Conservation (phyloP, 148 eudicot genomes). For the Arctostaphylos glauca region DNA sequence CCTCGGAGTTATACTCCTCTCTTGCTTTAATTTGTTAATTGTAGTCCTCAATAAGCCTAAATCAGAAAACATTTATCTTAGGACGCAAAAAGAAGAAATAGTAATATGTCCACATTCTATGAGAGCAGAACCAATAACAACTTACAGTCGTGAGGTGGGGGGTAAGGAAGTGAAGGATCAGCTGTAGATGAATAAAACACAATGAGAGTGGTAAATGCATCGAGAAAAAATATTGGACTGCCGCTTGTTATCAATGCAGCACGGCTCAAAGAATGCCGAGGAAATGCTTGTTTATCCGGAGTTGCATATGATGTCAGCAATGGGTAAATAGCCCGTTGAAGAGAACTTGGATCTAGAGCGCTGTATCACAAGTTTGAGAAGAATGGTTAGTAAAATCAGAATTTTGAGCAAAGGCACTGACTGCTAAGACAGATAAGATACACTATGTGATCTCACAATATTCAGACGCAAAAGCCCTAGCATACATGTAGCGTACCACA, state of each 20-base stretch:
- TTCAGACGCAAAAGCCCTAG: not conserved
- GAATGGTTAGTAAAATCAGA: not conserved
- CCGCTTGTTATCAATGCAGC: slow-evolving; percentile 93
- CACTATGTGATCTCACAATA: not conserved
- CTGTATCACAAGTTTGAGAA: slow-evolving; percentile 53
- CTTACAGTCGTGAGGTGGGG: slow-evolving; percentile 99
- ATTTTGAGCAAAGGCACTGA: not conserved
- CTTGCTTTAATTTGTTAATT: slow-evolving; percentile 90
- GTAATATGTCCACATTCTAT: not conserved
- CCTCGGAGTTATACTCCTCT: slow-evolving; percentile 89
- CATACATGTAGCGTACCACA: not conserved
- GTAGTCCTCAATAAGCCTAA: slow-evolving; percentile 72
- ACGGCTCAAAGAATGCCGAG: slow-evolving; percentile 97
- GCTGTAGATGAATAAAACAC: slow-evolving; percentile 95
- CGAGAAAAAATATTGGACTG: slow-evolving; percentile 94
- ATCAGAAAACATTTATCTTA: slow-evolving; percentile 13
- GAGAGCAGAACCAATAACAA: slow-evolving; percentile 12
- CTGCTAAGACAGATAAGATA: not conserved
- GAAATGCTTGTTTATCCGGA: slow-evolving; percentile 90
- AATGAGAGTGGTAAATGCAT: slow-evolving; percentile 83
- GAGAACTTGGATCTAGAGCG: slow-evolving; percentile 94
- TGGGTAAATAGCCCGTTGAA: slow-evolving; percentile 90
- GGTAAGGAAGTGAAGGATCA: slow-evolving; percentile 80
- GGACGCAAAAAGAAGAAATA: not conserved
- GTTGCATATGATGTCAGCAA: slow-evolving; percentile 70